Conservation (phyloP, 2,329 filamentous ascomycete genomes). For the Shiraia sp. region DNA sequence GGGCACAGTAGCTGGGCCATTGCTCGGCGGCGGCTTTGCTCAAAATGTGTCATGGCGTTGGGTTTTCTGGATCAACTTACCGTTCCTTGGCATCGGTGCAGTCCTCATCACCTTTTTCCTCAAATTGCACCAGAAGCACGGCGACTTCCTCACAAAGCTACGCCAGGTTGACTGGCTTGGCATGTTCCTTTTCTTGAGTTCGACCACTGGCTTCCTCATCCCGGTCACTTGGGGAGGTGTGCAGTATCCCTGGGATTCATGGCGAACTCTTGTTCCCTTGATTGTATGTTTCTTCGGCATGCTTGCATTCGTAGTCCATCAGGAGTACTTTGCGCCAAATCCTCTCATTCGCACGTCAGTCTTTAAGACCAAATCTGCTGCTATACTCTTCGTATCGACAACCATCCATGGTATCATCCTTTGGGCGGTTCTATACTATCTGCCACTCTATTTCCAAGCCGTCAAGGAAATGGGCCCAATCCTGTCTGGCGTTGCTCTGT, state of each 20-base stretch:
- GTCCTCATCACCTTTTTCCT: slow-evolving; percentile 58
- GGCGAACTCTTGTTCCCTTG: slow-evolving; percentile 65
- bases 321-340: slow-evolving; percentile 55
- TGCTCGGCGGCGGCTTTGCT: slow-evolving; percentile 57
- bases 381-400: slow-evolving; percentile 57
- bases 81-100: slow-evolving; percentile 57
- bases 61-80: slow-evolving; percentile 69
- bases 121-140: slow-evolving; percentile 54
- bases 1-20: slow-evolving; percentile 58
- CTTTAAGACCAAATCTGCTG: slow-evolving; percentile 55
- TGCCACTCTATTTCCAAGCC: slow-evolving; percentile 49
- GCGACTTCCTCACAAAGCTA: slow-evolving; percentile 54
- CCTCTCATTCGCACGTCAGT: slow-evolving; percentile 54
- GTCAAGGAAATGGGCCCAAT: slow-evolving; percentile 47
- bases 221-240: slow-evolving; percentile 68
- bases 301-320: slow-evolving; percentile 58
- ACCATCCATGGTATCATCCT: slow-evolving; percentile 61
- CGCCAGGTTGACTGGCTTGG: slow-evolving; percentile 66
- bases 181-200: slow-evolving; percentile 62
- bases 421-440: slow-evolving; percentile 47
- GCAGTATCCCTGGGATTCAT: slow-evolving; percentile 66
- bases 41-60: slow-evolving; percentile 61
- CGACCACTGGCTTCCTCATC: slow-evolving; percentile 63
- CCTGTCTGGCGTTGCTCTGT: slow-evolving; percentile 44
- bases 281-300: slow-evolving; percentile 59